Conservation (phyloP, 805 yeast genomes). For the Candida vaughaniae region DNA sequence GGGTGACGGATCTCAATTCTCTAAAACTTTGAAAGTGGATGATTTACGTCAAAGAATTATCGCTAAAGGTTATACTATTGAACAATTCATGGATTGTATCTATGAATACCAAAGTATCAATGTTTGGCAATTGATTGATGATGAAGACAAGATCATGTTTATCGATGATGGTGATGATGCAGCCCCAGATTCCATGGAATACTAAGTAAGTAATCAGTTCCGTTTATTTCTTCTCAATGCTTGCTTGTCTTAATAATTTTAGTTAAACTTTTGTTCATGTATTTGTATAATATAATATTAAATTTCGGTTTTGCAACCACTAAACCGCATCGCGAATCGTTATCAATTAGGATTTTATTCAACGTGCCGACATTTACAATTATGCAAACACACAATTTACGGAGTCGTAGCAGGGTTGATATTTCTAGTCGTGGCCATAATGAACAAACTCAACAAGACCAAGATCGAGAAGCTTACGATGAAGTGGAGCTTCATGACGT, state of each 20-base stretch:
- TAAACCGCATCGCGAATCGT: too few species aligned
- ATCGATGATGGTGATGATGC: conserved; percentile 28
- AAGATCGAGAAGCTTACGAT: conserved; percentile 1
- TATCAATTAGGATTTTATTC: too few species aligned
- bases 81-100: conserved; percentile 73
- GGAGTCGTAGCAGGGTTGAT: conserved; percentile 5
- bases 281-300: too few species aligned
- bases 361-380: too few species aligned
- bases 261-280: conserved; percentile 3
- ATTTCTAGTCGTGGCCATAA: too few species aligned
- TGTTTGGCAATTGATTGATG: conserved; percentile 75
- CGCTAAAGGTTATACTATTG: conserved; percentile 80
- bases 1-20: conserved; percentile 26
- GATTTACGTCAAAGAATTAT: conserved; percentile 62
- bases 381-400: too few species aligned
- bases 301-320: too few species aligned
- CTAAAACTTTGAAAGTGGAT: conserved; percentile 39
- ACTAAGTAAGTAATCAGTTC: background rate
- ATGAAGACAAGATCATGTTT: conserved; percentile 63
- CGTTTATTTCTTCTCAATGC: background rate
- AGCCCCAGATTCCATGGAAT: conserved; percentile 12
- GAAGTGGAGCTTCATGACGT: conserved; percentile 6
- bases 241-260: too few species aligned
- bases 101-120: conserved; percentile 68
- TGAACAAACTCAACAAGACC: background rate